Evolutionary conservation across 352 stramenopile genomes (phyloP).

Genomic region (Pythium dissimile): DNA sequence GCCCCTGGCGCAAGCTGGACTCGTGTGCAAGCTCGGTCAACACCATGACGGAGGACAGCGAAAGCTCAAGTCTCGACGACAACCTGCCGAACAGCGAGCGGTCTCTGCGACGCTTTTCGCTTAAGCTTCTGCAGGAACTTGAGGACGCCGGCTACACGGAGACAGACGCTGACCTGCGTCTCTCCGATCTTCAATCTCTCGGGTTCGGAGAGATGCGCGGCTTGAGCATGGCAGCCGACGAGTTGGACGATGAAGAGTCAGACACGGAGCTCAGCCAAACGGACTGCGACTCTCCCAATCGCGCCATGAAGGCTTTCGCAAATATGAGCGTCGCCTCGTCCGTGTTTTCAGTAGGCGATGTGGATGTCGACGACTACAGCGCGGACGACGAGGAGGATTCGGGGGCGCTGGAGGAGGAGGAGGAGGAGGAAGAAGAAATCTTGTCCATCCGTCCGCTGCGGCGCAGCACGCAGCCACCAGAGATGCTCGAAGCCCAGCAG

Average conservation of each 20-base stretch:
- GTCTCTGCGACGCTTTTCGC: conserved; percentile 23
- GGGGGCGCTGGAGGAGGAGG: not conserved
- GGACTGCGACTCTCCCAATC: too few relatives aligned
- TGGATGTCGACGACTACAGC: not conserved
- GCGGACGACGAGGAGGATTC: not conserved
- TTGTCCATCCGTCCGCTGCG: conserved; percentile 18
- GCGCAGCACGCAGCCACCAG: conserved; percentile 17
- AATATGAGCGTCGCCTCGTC: not conserved
- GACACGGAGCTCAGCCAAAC: too few relatives aligned
- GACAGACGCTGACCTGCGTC: conserved; percentile 3
- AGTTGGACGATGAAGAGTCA: not conserved
- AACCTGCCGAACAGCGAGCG: conserved; percentile 14
- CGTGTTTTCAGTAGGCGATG: not conserved
- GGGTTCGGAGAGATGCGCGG: conserved; percentile 11
- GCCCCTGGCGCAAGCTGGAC: not conserved
- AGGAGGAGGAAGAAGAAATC: conserved; percentile 16
- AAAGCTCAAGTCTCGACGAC: not conserved
- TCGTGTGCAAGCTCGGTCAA: conserved; percentile 5
- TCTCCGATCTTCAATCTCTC: conserved; percentile 12
- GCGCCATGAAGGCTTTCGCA: too few relatives aligned
- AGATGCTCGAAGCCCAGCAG: conserved; percentile 25
- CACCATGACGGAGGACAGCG: not conserved
- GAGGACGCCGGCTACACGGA: conserved; percentile 6
- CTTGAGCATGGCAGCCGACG: not conserved
- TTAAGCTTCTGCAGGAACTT: conserved; percentile 20